These are phyloP conservation scores for Closterium sp. DNA, from an alignment of 139 green algal genomes.

Conservation along the genomic window DNA sequence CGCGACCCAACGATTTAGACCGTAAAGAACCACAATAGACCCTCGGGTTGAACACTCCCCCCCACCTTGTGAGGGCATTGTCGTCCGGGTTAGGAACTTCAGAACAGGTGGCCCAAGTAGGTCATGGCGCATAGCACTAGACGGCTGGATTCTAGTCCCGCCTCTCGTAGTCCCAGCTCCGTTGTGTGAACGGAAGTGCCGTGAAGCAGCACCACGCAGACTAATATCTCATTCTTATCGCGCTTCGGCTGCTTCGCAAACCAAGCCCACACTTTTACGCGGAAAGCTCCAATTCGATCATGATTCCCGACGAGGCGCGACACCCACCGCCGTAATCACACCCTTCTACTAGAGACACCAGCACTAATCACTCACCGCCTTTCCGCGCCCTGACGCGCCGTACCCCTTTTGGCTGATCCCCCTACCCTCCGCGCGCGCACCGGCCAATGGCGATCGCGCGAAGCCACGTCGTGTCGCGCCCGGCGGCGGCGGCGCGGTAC, in stretches of 20 bases:
- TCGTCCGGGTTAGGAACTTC: too few relatives aligned
- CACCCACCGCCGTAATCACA: background rate
- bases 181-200: too few relatives aligned
- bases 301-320: background rate
- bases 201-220: background rate
- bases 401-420: too few relatives aligned
- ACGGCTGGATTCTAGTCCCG: too few relatives aligned
- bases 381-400: background rate
- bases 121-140: too few relatives aligned
- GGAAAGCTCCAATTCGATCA: background rate
- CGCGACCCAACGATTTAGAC: too few relatives aligned
- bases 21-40: too few relatives aligned
- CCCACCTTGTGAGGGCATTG: too few relatives aligned
- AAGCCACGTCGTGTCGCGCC: background rate
- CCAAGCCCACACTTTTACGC: background rate
- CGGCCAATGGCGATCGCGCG: background rate
- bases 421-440: too few relatives aligned
- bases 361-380: background rate
- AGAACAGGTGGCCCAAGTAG: too few relatives aligned
- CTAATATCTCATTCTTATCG: background rate
- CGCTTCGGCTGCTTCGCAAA: background rate
- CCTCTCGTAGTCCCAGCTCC: too few relatives aligned
- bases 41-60: too few relatives aligned
- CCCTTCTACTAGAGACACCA: background rate
- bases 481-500: background rate